phyloP scores from a whole-genome alignment of 495 filamentous ascomycete genomes.

The Aspergillus avenaceus region DNA sequence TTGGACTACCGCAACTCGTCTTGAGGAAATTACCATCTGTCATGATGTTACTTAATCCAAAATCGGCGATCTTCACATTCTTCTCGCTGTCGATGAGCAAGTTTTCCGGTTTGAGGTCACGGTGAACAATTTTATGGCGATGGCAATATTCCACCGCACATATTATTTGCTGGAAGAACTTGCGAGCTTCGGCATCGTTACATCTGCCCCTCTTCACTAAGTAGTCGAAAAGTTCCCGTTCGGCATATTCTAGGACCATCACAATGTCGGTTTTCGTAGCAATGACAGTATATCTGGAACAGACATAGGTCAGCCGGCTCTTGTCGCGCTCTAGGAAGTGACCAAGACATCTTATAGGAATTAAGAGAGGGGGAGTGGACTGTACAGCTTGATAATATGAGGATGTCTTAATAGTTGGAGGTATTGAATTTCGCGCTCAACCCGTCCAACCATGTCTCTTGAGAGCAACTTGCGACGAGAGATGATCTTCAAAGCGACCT shows the following conservation, averaged over 20 bases:
- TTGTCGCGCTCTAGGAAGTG: constrained; percentile 2
- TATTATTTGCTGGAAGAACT: constrained; percentile 99
- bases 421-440: constrained; percentile 97
- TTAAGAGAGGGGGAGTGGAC: constrained; percentile 4
- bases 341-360: not conserved
- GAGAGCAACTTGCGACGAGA: constrained; percentile 90
- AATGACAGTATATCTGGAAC: constrained; percentile 83
- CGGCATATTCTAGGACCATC: constrained; percentile 98
- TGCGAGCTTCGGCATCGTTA: constrained; percentile 81
- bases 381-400: constrained; percentile 97
- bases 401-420: constrained; percentile 92
- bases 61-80: constrained; percentile 99
- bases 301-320: constrained; percentile 15
- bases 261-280: constrained; percentile 91
- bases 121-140: constrained; percentile 96
- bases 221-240: constrained; percentile 95
- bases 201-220: constrained; percentile 88
- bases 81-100: constrained; percentile 86
- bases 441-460: constrained; percentile 92
- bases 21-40: constrained; percentile 98
- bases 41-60: constrained; percentile 98
- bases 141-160: constrained; percentile 99
- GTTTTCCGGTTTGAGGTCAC: constrained; percentile 97
- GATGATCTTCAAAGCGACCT: constrained; percentile 97
- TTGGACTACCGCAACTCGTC: constrained; percentile 96